Evolutionary conservation across 140 eudicot genomes (phyloP), one percentile per base, ranked within the genome.

Genomic region (Flaveria floridana): DNA sequence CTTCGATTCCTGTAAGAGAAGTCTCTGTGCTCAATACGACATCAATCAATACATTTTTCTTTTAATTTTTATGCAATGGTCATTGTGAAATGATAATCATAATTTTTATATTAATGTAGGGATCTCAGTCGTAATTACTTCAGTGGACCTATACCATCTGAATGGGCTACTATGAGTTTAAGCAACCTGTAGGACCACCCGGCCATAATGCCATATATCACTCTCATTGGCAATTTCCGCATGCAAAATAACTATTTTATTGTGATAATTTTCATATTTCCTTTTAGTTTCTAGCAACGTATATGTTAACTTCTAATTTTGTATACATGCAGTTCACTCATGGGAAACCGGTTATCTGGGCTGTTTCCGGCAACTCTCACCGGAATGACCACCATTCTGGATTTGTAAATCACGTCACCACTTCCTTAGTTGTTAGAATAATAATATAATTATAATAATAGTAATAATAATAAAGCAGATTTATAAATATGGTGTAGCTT

Each of bases 331-430:
- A 90, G 96, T 68, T 87, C 89, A 59, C 48, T 89, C 30, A 89
- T 87, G 96, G 96, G 96, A 84, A 89, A 89, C 77, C 82, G 81
- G 20, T 82, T 89, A 76, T 85, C 91, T 1, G 96, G 93, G 72
- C 86, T 61, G 72, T 89, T 89, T 80, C 96, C 96, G 44, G 47
- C 20, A 80, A 87, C 62, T 68, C 85, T 90, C 78, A 81, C 89
- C 61, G 84, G 78, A 71, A 84, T 90, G 19, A 87, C 84, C 73
- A 76, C 88, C 71, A 89, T 90, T 13, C 16, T 47, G 58, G 85
- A 85, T 85, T 67, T 90, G 96, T 90, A 86, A 7, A 89, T 69
- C 13, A 41, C 68, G 53, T 76, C 68, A 50, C 62, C 37, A 47
- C 62, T 72, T 84, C n/a, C 65, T 78, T 64, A 47, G n/a, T 12